Conservation (phyloP, 164 flowering plant species). For the Euptelea pleiosperma region DNA sequence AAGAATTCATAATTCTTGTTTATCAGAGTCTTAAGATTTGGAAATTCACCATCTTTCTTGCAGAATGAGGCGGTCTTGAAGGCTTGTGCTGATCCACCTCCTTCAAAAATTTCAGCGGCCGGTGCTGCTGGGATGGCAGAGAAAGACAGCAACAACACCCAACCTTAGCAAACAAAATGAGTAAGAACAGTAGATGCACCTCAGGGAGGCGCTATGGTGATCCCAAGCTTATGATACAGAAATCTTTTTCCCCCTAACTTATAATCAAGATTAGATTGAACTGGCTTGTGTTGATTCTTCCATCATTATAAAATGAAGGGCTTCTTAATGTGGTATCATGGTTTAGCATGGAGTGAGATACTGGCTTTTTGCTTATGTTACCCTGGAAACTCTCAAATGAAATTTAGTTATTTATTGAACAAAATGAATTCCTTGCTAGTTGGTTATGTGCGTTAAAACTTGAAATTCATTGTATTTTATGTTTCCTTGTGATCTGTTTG, state of each 20-base stretch:
- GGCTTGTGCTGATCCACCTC: constrained; percentile 36
- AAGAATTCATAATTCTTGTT: not conserved
- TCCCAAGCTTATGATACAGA: constrained; percentile 12
- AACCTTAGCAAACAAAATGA: constrained; percentile 7
- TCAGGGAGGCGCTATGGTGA: constrained; percentile 1
- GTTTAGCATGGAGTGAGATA: not conserved
- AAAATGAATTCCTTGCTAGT: not conserved
- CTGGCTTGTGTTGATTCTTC: constrained; percentile 5
- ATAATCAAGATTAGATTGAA: constrained; percentile 5
- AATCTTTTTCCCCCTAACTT: constrained; percentile 17
- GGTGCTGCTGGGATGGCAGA: constrained; percentile 8
- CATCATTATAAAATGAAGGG: not conserved
- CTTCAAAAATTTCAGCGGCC: constrained; percentile 20
- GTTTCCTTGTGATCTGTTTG: too few relatives aligned
- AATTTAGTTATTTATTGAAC: not conserved
- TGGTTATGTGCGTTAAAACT: not conserved
- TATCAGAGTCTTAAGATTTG: not conserved
- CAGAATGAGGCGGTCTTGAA: constrained; percentile 42
- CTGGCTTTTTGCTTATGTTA: not conserved
- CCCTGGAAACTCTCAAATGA: not conserved
- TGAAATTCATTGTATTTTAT: not conserved
- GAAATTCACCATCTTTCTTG: constrained; percentile 1
- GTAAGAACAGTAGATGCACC: constrained; percentile 7
- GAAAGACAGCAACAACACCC: constrained; percentile 5
- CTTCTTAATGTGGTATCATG: not conserved